These are phyloP conservation scores for Volvox reticuliferus DNA, from an alignment of 139 green algal genomes.

Conservation along the genomic window DNA sequence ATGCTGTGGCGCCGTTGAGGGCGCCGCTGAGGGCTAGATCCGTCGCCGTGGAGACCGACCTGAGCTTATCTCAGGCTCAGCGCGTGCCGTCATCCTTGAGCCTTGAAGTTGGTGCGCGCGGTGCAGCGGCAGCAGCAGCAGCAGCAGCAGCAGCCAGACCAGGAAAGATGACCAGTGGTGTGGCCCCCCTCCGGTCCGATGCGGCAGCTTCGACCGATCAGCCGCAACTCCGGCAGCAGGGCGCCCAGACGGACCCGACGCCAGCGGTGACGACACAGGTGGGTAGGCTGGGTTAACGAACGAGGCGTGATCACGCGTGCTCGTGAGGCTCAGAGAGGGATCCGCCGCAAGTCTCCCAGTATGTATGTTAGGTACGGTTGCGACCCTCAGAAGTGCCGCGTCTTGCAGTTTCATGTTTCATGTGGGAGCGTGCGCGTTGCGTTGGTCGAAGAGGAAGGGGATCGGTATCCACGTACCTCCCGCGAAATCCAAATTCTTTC, in stretches of 20 bases:
- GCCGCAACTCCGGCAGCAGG: constrained; percentile 9
- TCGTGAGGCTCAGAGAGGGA: too few relatives aligned
- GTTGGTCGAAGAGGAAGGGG: too few relatives aligned
- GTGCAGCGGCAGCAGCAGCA: background rate
- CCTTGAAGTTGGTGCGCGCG: background rate
- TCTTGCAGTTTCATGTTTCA: too few relatives aligned
- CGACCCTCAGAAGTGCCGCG: too few relatives aligned
- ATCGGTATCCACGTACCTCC: too few relatives aligned
- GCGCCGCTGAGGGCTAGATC: background rate
- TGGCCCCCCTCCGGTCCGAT: background rate
- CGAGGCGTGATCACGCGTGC: too few relatives aligned
- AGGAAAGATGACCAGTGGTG: background rate
- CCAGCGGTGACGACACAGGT: background rate
- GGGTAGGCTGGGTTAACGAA: background rate
- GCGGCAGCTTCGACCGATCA: background rate
- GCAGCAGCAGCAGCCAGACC: too few relatives aligned
- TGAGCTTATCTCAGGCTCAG: background rate
- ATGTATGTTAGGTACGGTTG: too few relatives aligned
- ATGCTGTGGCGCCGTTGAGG: background rate
- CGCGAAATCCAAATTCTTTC: too few relatives aligned
- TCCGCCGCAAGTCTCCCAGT: too few relatives aligned
- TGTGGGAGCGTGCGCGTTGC: too few relatives aligned
- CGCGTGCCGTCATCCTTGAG: background rate
- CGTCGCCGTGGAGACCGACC: constrained; percentile 4
- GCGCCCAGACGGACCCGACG: constrained; percentile 2